Conservation (phyloP, 306 rosid genomes). For the Trifolium pratense region DNA sequence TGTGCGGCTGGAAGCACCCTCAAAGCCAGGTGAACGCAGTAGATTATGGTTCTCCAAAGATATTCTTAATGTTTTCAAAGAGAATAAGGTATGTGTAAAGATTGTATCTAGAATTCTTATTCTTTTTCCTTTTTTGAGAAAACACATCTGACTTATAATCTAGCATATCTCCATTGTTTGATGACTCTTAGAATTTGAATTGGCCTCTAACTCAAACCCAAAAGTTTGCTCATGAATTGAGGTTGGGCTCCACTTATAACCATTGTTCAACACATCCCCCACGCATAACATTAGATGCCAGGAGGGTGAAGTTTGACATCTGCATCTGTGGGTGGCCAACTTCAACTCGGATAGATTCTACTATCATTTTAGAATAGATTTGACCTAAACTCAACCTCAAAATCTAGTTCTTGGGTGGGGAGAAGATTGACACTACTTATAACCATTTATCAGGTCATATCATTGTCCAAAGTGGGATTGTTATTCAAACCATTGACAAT, state of each 20-base stretch:
- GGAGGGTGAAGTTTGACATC: background rate
- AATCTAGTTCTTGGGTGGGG: too few species aligned
- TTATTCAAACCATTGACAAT: too few species aligned
- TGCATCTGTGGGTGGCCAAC: too few species aligned
- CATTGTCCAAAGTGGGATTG: too few species aligned
- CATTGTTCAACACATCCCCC: background rate
- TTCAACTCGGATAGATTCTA: background rate
- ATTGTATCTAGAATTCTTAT: background rate
- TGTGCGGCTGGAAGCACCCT: background rate
- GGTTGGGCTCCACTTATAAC: background rate
- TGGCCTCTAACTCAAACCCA: background rate
- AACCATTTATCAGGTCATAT: background rate
- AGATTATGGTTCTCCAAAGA: background rate
- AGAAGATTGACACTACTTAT: too few species aligned
- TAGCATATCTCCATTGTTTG: background rate
- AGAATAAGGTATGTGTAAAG: conserved; percentile 7
- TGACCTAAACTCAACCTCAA: background rate
- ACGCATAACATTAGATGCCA: background rate
- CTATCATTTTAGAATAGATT: background rate
- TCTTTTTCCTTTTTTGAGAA: too few species aligned
- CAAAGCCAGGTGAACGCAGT: background rate
- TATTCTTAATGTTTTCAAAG: conserved; percentile 24
- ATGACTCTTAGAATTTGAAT: background rate
- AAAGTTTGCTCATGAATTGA: background rate
- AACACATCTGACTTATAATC: background rate